Evolutionary conservation across 2,329 filamentous ascomycete genomes (phyloP).

Genomic region (Alternaria triticina): DNA sequence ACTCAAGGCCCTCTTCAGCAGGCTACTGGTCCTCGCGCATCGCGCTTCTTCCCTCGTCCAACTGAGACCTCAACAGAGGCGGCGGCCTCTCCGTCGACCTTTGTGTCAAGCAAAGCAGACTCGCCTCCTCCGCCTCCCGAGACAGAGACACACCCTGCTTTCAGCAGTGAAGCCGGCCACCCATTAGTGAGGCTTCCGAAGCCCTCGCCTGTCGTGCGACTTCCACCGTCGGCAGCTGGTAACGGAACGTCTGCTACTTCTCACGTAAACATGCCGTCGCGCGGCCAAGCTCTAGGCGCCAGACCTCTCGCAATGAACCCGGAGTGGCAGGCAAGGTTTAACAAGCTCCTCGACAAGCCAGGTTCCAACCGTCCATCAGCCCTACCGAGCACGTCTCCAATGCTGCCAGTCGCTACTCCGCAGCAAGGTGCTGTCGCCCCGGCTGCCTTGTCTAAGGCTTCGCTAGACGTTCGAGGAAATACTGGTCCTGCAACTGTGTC

Average conservation of each 20-base stretch:
- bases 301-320: conserved; percentile 50
- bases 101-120: conserved; percentile 32
- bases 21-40: conserved; percentile 37
- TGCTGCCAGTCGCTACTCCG: conserved; percentile 45
- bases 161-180: conserved; percentile 68
- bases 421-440: conserved; percentile 61
- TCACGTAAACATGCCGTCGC: conserved; percentile 50
- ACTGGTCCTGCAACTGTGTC: conserved; percentile 71
- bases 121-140: conserved; percentile 67
- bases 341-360: conserved; percentile 74
- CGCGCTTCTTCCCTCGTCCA: conserved; percentile 47
- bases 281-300: conserved; percentile 40
- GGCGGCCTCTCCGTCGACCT: conserved; percentile 20
- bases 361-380: conserved; percentile 38
- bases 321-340: conserved; percentile 84
- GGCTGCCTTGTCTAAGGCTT: conserved; percentile 68
- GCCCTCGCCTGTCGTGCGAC: conserved; percentile 76
- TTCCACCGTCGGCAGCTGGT: conserved; percentile 66
- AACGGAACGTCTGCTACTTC: conserved; percentile 45
- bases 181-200: conserved; percentile 74
- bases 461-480: conserved; percentile 60
- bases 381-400: conserved; percentile 14
- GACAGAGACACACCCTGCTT: conserved; percentile 74
- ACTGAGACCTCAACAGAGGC: conserved; percentile 34
- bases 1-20: conserved; percentile 34